Conservation (phyloP, 805 yeast genomes). For the Candida coleopterorum region DNA sequence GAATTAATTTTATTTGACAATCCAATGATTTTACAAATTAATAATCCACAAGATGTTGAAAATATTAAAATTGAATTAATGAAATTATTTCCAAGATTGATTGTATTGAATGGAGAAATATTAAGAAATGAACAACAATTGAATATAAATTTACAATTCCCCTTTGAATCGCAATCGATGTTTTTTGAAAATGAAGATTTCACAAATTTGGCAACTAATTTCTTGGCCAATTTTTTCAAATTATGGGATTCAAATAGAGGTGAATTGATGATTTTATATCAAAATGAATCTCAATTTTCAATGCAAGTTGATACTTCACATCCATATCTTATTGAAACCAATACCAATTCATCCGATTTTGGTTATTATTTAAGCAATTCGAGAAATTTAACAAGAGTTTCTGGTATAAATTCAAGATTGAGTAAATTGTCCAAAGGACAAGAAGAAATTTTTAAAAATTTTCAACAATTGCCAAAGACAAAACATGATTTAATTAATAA, state of each 20-base stretch:
- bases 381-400: conserved; percentile 67
- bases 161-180: conserved; percentile 54
- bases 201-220: conserved; percentile 68
- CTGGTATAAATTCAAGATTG: conserved; percentile 49
- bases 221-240: conserved; percentile 67
- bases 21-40: conserved; percentile 47
- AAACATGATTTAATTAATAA: conserved; percentile 62
- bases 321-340: conserved; percentile 38
- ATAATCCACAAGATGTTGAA: conserved; percentile 24
- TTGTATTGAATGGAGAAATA: conserved; percentile 70
- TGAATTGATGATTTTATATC: conserved; percentile 69
- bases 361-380: conserved; percentile 69
- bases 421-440: conserved; percentile 65
- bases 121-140: conserved; percentile 72
- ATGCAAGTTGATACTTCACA: conserved; percentile 68
- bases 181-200: conserved; percentile 79
- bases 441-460: conserved; percentile 55
- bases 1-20: conserved; percentile 78
- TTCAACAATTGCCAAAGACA: conserved; percentile 70
- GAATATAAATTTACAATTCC: conserved; percentile 47
- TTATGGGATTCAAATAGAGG: conserved; percentile 79
- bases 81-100: conserved; percentile 71
- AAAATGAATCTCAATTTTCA: conserved; percentile 81
- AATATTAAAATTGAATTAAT: conserved; percentile 58
- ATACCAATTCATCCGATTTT: conserved; percentile 35